A percentile compares a stretch with the other conserved stretches of the same genome.
phyloP scores from a whole-genome alignment of 768 basidiomycete genomes.

The Pseudohyphozyma bogoriensis region DNA sequence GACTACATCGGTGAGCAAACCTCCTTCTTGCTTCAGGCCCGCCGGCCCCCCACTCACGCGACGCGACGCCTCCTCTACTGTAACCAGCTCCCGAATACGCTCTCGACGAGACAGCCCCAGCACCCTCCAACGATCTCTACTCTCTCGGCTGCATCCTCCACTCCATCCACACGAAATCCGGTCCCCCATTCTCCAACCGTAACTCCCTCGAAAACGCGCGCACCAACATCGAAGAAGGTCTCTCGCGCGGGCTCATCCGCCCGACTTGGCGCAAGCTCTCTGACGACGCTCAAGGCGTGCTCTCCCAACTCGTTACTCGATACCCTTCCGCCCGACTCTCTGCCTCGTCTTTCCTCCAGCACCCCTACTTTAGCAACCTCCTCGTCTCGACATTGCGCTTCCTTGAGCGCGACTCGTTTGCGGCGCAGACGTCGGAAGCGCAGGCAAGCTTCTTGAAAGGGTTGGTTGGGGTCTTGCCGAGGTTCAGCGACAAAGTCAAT shows the following conservation, averaged over 20 bases:
- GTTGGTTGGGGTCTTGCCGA: conserved; percentile 60
- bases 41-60: neutral
- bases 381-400: conserved; percentile 94
- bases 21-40: neutral
- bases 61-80: too few relatives aligned
- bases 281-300: conserved; percentile 57
- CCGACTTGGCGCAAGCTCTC: conserved; percentile 49
- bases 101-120: conserved; percentile 65
- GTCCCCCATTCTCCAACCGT: conserved; percentile 76
- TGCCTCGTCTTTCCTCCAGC: conserved; percentile 56
- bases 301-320: conserved; percentile 70
- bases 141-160: conserved; percentile 83
- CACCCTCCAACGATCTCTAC: conserved; percentile 85
- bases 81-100: conserved; percentile 81
- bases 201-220: conserved; percentile 38
- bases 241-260: conserved; percentile 17
- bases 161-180: conserved; percentile 73
- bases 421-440: conserved; percentile 85
- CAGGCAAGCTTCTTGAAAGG: conserved; percentile 96
- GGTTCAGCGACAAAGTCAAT: conserved; percentile 76
- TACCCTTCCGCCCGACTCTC: conserved; percentile 62
- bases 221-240: conserved; percentile 35
- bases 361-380: conserved; percentile 69
- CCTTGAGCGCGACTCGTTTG: conserved; percentile 88
- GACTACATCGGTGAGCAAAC: conserved; percentile 65